Conservation (phyloP, 176 grass and related monocot species). For the Eremochloa ophiuroides region DNA sequence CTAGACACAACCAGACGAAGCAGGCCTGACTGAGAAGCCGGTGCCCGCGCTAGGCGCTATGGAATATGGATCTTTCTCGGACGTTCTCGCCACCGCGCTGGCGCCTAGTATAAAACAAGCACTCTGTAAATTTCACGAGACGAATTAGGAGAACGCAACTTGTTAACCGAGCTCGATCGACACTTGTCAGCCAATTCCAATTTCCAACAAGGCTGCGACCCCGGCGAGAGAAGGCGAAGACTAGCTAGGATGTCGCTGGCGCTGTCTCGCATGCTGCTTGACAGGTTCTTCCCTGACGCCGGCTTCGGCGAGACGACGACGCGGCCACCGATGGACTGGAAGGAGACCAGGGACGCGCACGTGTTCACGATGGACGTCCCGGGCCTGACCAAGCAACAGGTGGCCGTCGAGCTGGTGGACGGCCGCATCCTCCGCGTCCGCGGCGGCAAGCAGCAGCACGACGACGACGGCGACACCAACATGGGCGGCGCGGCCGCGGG, state of each 20-base stretch:
- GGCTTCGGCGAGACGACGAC: background rate
- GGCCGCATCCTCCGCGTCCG: constrained; percentile 32
- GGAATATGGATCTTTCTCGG: background rate
- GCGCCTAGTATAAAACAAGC: background rate
- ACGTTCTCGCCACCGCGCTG: background rate
- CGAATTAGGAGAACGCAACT: background rate
- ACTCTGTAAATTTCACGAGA: background rate
- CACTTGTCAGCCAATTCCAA: background rate
- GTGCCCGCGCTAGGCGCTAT: background rate
- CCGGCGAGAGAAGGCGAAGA: background rate
- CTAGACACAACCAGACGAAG: constrained; percentile 8
- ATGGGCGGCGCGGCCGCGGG: background rate
- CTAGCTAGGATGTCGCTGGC: constrained; percentile 1
- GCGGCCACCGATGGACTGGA: constrained; percentile 48
- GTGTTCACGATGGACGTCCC: constrained; percentile 58
- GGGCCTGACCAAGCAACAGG: constrained; percentile 44
- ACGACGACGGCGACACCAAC: background rate
- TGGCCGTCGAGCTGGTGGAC: constrained; percentile 56
- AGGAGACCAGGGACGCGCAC: constrained; percentile 55
- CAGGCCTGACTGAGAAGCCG: background rate
- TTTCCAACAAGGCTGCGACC: background rate
- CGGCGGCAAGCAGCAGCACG: constrained; percentile 12
- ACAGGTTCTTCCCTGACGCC: constrained; percentile 33
- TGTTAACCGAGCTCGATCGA: background rate
- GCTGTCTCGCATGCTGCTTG: constrained; percentile 21